Conservation (phyloP, 257 asterid species). For the Lycium barbarum region DNA sequence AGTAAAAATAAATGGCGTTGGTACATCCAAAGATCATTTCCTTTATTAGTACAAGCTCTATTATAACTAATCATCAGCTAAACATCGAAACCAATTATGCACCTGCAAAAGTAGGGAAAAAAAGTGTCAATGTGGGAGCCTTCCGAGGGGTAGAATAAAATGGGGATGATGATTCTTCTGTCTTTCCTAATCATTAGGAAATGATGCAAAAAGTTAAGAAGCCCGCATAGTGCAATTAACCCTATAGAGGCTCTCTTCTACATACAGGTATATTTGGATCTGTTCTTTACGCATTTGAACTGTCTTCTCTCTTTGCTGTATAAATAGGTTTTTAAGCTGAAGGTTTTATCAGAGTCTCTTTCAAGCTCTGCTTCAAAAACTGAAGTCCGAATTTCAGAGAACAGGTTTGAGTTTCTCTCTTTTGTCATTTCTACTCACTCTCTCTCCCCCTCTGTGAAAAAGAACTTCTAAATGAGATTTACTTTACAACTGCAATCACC, state of each 20-base stretch:
- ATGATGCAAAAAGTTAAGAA: background rate
- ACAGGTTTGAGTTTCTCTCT: slow-evolving; percentile 56
- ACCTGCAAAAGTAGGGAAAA: background rate
- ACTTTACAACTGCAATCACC: background rate
- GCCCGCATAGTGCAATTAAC: background rate
- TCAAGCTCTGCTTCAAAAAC: slow-evolving; percentile 78
- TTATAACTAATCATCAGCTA: background rate
- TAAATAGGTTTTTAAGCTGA: slow-evolving; percentile 84
- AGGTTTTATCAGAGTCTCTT: slow-evolving; percentile 85
- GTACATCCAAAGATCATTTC: background rate
- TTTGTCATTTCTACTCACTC: slow-evolving; percentile 22
- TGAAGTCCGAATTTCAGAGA: slow-evolving; percentile 77
- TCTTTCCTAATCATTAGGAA: background rate
- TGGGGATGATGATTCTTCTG: slow-evolving; percentile 6
- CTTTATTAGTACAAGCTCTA: background rate
- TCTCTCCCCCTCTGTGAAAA: background rate
- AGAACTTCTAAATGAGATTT: slow-evolving; percentile 14
- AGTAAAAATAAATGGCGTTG: background rate
- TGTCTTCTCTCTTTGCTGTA: slow-evolving; percentile 30
- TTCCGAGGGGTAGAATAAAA: background rate
- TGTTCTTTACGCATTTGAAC: background rate
- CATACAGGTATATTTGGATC: background rate
- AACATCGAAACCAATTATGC: background rate
- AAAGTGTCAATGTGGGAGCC: background rate
- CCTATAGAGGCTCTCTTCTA: background rate